phyloP scores from a whole-genome alignment of 331 rosid genomes.

The Pyrus hybrid region DNA sequence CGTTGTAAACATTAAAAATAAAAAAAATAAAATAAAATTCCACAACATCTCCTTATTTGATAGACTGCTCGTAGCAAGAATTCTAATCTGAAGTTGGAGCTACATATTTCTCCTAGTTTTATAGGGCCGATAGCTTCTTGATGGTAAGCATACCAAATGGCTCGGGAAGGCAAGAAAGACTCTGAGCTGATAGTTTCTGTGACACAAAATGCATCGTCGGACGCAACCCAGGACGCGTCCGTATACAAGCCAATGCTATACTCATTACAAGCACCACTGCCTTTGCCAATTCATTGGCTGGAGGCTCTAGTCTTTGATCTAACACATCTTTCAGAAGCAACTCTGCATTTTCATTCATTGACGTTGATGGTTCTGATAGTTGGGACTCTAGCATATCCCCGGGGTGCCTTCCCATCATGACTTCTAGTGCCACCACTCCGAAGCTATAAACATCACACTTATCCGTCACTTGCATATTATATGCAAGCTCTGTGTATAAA shows the following conservation, averaged over 20 bases:
- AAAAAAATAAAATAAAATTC: too few species aligned
- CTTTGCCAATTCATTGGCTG: conserved; percentile 5
- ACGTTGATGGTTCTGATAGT: not conserved
- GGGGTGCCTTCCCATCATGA: too few species aligned
- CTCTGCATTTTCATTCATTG: conserved; percentile 3
- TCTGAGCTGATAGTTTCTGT: too few species aligned
- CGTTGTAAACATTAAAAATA: too few species aligned
- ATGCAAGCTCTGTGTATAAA: too few species aligned
- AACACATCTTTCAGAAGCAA: conserved; percentile 30
- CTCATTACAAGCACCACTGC: conserved; percentile 23
- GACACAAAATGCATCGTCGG: too few species aligned
- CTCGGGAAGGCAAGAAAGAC: not conserved
- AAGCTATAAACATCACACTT: too few species aligned
- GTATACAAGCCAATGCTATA: conserved; percentile 36
- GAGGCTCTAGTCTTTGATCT: conserved; percentile 37
- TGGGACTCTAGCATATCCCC: not conserved
- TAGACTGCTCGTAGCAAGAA: too few species aligned
- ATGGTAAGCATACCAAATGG: not conserved
- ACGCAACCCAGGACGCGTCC: conserved; percentile 9
- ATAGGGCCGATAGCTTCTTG: not conserved
- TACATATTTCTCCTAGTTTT: not conserved
- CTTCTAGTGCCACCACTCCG: too few species aligned
- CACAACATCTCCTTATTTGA: too few species aligned
- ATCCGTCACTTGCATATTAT: too few species aligned
- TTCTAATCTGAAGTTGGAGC: too few species aligned